Conservation (phyloP, 257 asterid genomes). For the Petunia secreta region DNA sequence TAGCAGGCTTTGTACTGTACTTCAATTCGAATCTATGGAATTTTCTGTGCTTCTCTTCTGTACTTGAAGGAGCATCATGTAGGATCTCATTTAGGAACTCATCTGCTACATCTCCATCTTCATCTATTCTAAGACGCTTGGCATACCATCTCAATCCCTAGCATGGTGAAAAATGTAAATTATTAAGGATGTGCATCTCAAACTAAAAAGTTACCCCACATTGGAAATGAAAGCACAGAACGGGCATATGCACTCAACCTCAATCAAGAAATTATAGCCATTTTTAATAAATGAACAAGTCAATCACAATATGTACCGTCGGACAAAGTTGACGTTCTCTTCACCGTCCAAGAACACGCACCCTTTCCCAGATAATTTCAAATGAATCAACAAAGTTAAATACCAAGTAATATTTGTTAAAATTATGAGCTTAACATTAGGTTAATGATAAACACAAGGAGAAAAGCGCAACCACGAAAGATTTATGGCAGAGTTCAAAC, state of each 20-base stretch:
- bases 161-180: slow-evolving; percentile 23
- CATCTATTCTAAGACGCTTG: slow-evolving; percentile 77
- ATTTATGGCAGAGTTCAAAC: not conserved
- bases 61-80: slow-evolving; percentile 36
- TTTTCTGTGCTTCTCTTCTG: slow-evolving; percentile 41
- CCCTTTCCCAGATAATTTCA: not conserved
- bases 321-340: not conserved
- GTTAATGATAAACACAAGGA: not conserved
- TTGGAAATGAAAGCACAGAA: not conserved
- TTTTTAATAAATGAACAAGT: slow-evolving; percentile 5
- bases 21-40: slow-evolving; percentile 65
- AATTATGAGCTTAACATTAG: not conserved
- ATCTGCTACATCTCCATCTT: slow-evolving; percentile 96
- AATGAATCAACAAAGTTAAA: slow-evolving; percentile 2
- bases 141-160: slow-evolving; percentile 94
- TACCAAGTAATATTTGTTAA: not conserved
- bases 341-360: not conserved
- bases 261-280: not conserved
- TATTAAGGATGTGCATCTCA: not conserved
- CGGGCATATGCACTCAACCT: not conserved
- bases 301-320: not conserved
- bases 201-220: not conserved
- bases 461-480: not conserved
- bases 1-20: slow-evolving; percentile 64
- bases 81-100: slow-evolving; percentile 80